Evolutionary conservation across 192 early-diverging fungal species (phyloP), one percentile per base, ranked within the genome.

Genomic region (Haplosporangium gracile): DNA sequence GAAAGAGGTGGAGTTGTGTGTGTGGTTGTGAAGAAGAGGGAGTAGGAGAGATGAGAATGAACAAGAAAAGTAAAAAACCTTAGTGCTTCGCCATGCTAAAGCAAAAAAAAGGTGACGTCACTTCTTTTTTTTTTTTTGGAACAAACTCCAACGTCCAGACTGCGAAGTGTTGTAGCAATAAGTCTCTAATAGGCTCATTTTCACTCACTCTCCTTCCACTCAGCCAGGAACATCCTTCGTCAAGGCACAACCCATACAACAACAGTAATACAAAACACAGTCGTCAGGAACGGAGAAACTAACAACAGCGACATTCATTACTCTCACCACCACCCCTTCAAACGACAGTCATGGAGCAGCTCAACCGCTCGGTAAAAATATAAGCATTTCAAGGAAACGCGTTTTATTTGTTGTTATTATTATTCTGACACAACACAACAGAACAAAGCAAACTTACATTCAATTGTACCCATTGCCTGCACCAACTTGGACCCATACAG

Each of bases 361-460:
- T 81, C 6, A 81, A 81, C 60, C 80, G 80, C 68, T 75, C 80
- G 45, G 80, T 81, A 81, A 75, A 38, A 43, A 34, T 16, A 16
- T 2, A 22, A 13, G 16, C 24, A 42, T 36, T 2, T 36, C 36
- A 40, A 76, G 22, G 32, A 60, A 51, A 32, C 60, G 60, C 60
- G n/a, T 65, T 32, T 65, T 13, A 15, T 65, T 34, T 26, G 6
- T 65, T 32, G 11, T 57, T 57, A 10, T 65, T 65, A 11, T 65
- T 26, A 32, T 13, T 29, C 29, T 29, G 29, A 26, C 55, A 60
- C 55, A 60, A n/a, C n/a, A 57, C 55, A 60, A 60, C 22, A 24
- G 16, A 24, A 26, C n/a, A 60, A 6, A 60, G 7, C 11, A 24
- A 65, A 13, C 43, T 45, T 45, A 45, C 43, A 45, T 13, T 8